Evolutionary conservation across 176 grass and related monocot species (phyloP).

Genomic region (Zoysia pacifica): DNA sequence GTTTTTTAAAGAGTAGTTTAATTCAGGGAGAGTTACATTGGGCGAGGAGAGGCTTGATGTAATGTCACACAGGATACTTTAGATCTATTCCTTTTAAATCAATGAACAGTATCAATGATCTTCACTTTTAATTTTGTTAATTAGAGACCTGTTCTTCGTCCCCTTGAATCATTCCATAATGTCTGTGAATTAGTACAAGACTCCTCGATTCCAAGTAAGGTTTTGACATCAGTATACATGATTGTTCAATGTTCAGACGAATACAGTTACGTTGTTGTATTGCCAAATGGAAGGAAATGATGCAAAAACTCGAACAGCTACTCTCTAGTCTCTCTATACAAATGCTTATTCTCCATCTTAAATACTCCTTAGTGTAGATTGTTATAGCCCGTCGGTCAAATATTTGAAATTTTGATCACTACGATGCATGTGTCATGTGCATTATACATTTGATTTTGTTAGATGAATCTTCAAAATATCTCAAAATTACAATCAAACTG

Average conservation of each 20-base stretch:
- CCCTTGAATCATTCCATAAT: not conserved
- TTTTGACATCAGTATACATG: not conserved
- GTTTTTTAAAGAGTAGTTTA: slow-evolving; percentile 35
- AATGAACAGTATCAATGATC: slow-evolving; percentile 28
- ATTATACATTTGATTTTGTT: too few relatives aligned
- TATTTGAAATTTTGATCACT: not conserved
- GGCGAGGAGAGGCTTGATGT: slow-evolving; percentile 21
- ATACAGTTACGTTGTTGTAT: not conserved
- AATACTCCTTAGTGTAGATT: not conserved
- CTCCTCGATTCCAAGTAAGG: too few relatives aligned
- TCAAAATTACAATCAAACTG: too few relatives aligned
- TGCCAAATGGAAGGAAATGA: not conserved
- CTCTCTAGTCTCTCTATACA: too few relatives aligned
- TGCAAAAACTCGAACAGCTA: not conserved
- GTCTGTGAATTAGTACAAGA: too few relatives aligned
- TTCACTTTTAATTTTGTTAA: slow-evolving; percentile 29
- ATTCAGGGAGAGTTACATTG: slow-evolving; percentile 20
- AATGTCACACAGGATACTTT: slow-evolving; percentile 46
- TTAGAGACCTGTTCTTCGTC: slow-evolving; percentile 22
- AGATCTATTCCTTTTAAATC: slow-evolving; percentile 24
- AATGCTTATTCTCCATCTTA: not conserved
- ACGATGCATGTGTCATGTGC: too few relatives aligned
- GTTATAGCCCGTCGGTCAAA: not conserved
- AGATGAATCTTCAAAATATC: too few relatives aligned
- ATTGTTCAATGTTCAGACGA: not conserved